Base-by-base conservation (phyloP, 805 yeast genomes). In the Trichomonascus vanleenenianus region DNA sequence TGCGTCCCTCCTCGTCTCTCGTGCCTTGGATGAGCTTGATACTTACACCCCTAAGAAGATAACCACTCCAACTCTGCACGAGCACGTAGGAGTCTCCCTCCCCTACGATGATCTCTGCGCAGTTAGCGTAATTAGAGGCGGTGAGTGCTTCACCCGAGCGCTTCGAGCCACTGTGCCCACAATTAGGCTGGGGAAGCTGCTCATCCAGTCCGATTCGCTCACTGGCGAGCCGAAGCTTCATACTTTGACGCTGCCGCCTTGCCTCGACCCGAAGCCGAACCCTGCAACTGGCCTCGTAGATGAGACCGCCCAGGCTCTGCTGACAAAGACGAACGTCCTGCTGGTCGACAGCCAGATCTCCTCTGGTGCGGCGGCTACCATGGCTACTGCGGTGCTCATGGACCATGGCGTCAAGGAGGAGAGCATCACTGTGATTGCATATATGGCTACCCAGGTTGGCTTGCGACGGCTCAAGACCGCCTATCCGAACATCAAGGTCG, bases 151-250 rank as follows among this genome's bases (percentile, higher is more conserved):
- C 57, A 81, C 85, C 76, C 76, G 74, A 27, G 82, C 96, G 0
- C 68, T 91, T 34, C 76, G 84, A 49, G 79, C 79, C 52, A 77
- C 89, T 0, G 70, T 87, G 20, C 96, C 1, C 8, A 86, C 81
- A 42, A 79, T 86, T 10, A 73, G 78, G 9, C 72, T 87, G 31
- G 97, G 98, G 0, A 85, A 89, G 58, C 61, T 91, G 19, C 68
- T 91, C 40, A 88, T 91, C 55, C 96, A 88, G 63, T 81, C 95
- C 6, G 96, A 89, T 61, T 72, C 93, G 0, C 65, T 70, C 18
- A 89, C 97, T 0, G 97, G 97, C 7, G 97, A 91, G 64, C 97
- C 98, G 1, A 89, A 83, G 59, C 70, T 93, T 49, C 96, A 89
- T 61, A 78, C 81, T n/a, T 83, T 83, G 52, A 74, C 78, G 19